Conservation (phyloP, 768 basidiomycete genomes). For the Kwoniella sp. region DNA sequence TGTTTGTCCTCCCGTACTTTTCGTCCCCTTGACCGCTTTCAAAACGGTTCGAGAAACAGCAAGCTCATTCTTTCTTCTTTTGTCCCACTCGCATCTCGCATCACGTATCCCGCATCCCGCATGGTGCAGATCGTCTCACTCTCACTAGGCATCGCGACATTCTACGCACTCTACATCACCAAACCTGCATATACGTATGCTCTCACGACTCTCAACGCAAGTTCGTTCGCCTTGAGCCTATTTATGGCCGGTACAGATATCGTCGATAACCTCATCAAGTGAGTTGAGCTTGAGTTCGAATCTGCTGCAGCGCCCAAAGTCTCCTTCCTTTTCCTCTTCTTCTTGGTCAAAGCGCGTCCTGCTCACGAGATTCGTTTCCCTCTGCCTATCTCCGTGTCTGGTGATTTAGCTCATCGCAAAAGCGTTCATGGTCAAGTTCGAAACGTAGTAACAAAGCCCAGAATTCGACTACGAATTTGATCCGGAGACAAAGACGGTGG, state of each 20-base stretch:
- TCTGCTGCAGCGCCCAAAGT: too few species aligned
- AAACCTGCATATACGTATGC: background rate
- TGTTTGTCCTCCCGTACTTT: too few species aligned
- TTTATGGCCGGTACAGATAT: background rate
- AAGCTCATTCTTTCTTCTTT: too few species aligned
- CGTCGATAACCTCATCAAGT: background rate
- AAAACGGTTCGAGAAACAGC: too few species aligned
- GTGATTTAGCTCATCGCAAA: background rate
- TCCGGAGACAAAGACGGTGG: background rate
- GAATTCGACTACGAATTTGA: background rate
- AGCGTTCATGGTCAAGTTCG: background rate
- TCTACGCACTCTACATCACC: background rate
- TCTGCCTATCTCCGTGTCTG: background rate
- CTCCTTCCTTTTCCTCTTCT: too few species aligned
- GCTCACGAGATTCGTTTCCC: background rate
- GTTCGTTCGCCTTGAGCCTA: background rate
- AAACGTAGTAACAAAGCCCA: background rate
- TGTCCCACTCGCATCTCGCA: too few species aligned
- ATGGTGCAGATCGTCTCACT: constrained; percentile 3
- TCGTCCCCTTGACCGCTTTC: too few species aligned
- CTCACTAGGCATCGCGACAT: background rate
- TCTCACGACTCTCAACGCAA: background rate
- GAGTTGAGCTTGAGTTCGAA: background rate
- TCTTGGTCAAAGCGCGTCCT: too few species aligned
- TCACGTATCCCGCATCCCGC: too few species aligned